Evolutionary conservation across 192 early-diverging fungal genomes (phyloP), one percentile per base, ranked within the genome.

Genomic region (Helicostylum pulchrum): DNA sequence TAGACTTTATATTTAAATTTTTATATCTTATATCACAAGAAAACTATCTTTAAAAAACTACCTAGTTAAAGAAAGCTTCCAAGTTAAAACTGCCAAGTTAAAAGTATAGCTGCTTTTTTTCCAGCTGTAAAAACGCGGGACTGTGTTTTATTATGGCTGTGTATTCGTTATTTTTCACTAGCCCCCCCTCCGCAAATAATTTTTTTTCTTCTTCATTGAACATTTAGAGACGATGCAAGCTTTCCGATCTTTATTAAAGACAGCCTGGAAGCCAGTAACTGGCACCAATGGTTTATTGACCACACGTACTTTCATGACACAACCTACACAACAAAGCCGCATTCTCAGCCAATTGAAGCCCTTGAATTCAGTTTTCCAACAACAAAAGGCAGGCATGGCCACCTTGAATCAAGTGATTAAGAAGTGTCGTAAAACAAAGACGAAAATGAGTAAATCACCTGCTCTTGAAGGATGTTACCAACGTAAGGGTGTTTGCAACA

Each of bases 381-480:
- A 73, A 20, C 71, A 73, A 32, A 51, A 53, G 26, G 53, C 60
- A 7, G 46, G 60, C 34, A 91, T 90, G 85, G 93, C 94, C 15
- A 95, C 96, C 3, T 81, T 99, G 17, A 97, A 94, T 77, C 95
- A 99, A 69, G 90, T 95, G 43, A 93, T 97, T 61, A 86, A 88
- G 34, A 88, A 89, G 58, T 80, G 80, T 62, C 91, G 95, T 51
- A 94, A 91, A 77, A 72, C 77, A 30, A 83, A 78, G 47, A 72
- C 65, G 19, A 87, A 87, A 42, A 72, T 80, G 12, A 84, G 85
- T 66, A 89, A 89, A 65, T 78, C 90, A 0, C 95, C 94, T 17
- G 90, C 93, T 14, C 83, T 99, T 31, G 91, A 94, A 55, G 80
- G 79, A 39, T 90, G 87, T 63, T 95, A 90, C 44, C 94, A 96